Evolutionary conservation across 2,329 filamentous ascomycete species (phyloP).

Genomic region (Colletotrichum somersetense): DNA sequence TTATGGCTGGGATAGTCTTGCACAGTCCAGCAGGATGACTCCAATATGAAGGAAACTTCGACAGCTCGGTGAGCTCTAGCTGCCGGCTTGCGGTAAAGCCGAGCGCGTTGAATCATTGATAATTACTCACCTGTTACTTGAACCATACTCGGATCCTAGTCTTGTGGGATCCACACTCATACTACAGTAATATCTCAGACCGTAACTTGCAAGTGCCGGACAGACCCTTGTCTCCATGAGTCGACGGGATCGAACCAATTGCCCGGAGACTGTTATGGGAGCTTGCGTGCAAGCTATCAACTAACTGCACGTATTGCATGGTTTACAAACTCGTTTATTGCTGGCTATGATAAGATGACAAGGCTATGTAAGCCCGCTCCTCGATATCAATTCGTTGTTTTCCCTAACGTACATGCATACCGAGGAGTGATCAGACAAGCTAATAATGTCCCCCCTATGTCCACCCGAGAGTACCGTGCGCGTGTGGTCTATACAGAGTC

Average conservation of each 20-base stretch:
- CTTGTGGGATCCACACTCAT: conserved; percentile 14
- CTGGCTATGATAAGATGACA: background rate
- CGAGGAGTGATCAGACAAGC: too few relatives aligned
- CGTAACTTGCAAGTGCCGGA: conserved; percentile 12
- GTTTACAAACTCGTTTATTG: background rate
- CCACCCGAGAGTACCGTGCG: too few relatives aligned
- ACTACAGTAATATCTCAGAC: conserved; percentile 26
- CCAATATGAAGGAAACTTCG: conserved; percentile 47
- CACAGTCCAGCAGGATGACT: conserved; percentile 42
- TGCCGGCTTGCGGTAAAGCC: conserved; percentile 38
- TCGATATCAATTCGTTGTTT: conserved; percentile 48
- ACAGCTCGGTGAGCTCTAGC: conserved; percentile 45
- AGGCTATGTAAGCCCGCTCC: conserved; percentile 46
- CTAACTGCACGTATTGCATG: conserved; percentile 25
- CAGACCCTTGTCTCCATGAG: too few relatives aligned
- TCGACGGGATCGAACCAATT: background rate
- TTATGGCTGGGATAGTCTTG: conserved; percentile 47
- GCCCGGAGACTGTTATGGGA: background rate
- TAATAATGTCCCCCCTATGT: too few relatives aligned
- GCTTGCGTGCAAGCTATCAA: conserved; percentile 10
- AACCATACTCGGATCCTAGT: conserved; percentile 42
- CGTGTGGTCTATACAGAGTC: too few relatives aligned
- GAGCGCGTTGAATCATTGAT: conserved; percentile 46
- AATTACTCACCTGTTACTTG: conserved; percentile 46
- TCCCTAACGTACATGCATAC: too few relatives aligned